Conservation (phyloP, 306 rosid genomes). For the Dryas octopetala region DNA sequence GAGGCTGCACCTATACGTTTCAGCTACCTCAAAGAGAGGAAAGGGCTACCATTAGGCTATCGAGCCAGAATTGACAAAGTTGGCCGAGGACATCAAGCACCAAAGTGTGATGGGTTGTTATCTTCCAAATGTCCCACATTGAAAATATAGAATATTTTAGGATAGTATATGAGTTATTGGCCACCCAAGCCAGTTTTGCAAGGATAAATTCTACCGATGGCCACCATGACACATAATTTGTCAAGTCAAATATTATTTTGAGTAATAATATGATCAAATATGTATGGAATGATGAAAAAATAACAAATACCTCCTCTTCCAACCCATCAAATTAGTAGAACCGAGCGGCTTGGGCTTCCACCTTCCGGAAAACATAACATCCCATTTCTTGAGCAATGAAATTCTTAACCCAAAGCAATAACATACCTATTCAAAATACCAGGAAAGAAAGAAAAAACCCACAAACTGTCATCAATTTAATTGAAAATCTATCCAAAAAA, state of each 20-base stretch:
- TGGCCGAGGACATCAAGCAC: neutral
- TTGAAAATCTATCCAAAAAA: neutral
- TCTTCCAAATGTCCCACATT: neutral
- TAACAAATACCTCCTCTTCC: constrained; percentile 44
- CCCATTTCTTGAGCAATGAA: constrained; percentile 30
- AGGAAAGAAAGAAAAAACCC: neutral
- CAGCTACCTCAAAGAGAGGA: neutral
- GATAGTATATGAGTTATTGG: no score
- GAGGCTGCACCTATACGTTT: no score
- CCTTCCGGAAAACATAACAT: constrained; percentile 23
- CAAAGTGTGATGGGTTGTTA: neutral
- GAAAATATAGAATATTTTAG: neutral
- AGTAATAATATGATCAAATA: neutral
- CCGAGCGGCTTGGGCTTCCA: constrained; percentile 35
- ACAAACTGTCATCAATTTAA: neutral
- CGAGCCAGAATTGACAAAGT: neutral
- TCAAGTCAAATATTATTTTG: neutral
- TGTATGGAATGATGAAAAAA: neutral
- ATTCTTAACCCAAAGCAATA: constrained; percentile 15
- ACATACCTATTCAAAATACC: constrained; percentile 5
- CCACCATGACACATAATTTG: neutral
- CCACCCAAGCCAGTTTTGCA: neutral
- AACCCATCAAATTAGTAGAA: constrained; percentile 22
- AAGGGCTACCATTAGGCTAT: neutral
- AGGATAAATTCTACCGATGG: neutral